Evolutionary conservation across 192 early-diverging fungal genomes (phyloP).

Genomic region (Backusella mclennaniae): DNA sequence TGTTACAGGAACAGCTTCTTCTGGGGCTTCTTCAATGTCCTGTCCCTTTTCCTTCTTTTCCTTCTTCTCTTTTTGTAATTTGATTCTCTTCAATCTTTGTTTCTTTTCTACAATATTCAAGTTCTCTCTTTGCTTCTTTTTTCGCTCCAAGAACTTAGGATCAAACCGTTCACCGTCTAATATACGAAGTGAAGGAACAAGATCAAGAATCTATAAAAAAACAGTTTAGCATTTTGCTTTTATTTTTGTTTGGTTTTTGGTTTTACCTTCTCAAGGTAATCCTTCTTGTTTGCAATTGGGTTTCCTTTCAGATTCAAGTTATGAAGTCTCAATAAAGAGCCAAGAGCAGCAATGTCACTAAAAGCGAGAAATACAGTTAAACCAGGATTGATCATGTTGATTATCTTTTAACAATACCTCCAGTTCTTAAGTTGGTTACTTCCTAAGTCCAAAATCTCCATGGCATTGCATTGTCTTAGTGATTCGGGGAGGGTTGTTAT

Average conservation of each 20-base stretch:
- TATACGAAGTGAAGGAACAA: slow-evolving; percentile 64
- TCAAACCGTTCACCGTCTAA: slow-evolving; percentile 78
- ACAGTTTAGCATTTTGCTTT: not conserved
- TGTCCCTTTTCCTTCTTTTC: slow-evolving; percentile 34
- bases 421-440: slow-evolving; percentile 63
- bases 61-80: slow-evolving; percentile 48
- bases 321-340: slow-evolving; percentile 47
- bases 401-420: slow-evolving; percentile 31
- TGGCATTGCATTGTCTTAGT: slow-evolving; percentile 45
- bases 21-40: slow-evolving; percentile 13
- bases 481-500: slow-evolving; percentile 59
- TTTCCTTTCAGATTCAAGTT: slow-evolving; percentile 76
- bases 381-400: not conserved
- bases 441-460: slow-evolving; percentile 76
- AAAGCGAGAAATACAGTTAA: too few relatives aligned
- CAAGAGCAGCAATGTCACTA: slow-evolving; percentile 56
- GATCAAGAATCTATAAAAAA: slow-evolving; percentile 43
- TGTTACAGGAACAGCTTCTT: not conserved
- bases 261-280: slow-evolving; percentile 57
- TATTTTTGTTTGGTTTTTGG: not conserved
- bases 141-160: slow-evolving; percentile 63
- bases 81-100: slow-evolving; percentile 36
- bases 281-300: slow-evolving; percentile 49
- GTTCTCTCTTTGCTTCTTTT: slow-evolving; percentile 58
- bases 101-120: slow-evolving; percentile 42